A percentile compares a stretch with the other conserved stretches of the same genome.
phyloP scores from a whole-genome alignment of 768 basidiomycete genomes.

The Termitomyces sp. region DNA sequence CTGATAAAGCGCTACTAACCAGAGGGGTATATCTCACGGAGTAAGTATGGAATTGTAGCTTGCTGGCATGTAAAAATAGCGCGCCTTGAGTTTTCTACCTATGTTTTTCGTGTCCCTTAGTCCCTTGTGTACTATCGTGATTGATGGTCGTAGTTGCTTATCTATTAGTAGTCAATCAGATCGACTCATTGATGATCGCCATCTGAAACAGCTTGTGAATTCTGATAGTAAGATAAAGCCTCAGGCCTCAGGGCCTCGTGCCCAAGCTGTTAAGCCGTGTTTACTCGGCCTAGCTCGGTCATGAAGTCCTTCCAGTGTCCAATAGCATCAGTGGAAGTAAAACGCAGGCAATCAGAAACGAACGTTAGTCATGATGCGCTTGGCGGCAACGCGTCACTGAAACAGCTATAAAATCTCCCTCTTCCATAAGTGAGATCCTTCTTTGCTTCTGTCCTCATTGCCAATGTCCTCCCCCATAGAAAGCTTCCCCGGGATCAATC shows the following conservation, averaged over 20 bases:
- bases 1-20: neutral
- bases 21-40: neutral
- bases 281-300: no score
- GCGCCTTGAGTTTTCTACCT: no score
- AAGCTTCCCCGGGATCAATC: conserved; percentile 10
- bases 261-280: no score
- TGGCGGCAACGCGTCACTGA: neutral
- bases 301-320: no score
- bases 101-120: no score
- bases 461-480: neutral
- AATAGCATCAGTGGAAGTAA: neutral
- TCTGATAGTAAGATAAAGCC: neutral
- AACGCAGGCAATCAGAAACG: neutral
- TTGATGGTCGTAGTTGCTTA: no score
- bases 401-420: neutral
- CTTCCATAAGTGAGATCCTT: no score
- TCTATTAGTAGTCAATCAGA: neutral
- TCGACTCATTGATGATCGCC: neutral
- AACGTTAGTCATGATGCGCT: neutral
- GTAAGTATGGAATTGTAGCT: no score
- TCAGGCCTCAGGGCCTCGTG: neutral
- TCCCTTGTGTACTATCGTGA: no score
- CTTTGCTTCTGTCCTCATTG: neutral
- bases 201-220: no score
- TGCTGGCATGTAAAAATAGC: no score